Conservation (phyloP, 176 grass and related monocot genomes). For the Hordeum marinum region DNA sequence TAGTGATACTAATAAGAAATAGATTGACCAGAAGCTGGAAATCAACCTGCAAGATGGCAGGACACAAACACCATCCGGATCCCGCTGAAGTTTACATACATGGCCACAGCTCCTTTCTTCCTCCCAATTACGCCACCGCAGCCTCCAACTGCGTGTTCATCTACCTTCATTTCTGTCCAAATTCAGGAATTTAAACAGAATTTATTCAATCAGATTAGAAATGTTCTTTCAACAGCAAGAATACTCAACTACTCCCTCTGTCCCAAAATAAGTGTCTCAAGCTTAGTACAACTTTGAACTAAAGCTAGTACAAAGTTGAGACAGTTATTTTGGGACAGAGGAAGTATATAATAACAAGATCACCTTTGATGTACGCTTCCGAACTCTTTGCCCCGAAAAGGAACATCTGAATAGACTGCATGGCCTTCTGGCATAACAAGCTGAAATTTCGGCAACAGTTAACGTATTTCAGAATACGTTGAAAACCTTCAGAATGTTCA, state of each 20-base stretch:
- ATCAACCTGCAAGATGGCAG: slow-evolving; percentile 68
- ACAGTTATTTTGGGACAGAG: too few relatives aligned
- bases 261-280: too few relatives aligned
- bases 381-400: slow-evolving; percentile 53
- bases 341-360: background rate
- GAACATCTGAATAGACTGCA: slow-evolving; percentile 68
- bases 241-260: background rate
- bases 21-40: background rate
- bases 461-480: background rate
- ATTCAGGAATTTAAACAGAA: background rate
- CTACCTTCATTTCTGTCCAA: slow-evolving; percentile 46
- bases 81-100: slow-evolving; percentile 55
- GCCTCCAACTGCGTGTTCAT: slow-evolving; percentile 44
- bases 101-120: slow-evolving; percentile 75
- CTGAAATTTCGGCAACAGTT: slow-evolving; percentile 19
- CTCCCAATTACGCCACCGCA: slow-evolving; percentile 54
- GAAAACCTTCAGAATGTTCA: background rate
- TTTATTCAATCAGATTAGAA: background rate
- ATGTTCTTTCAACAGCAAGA: background rate
- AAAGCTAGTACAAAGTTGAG: too few relatives aligned
- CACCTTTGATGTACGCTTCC: slow-evolving; percentile 41
- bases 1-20: background rate
- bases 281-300: too few relatives aligned
- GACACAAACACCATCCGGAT: slow-evolving; percentile 56
- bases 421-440: slow-evolving; percentile 42